Evolutionary conservation across 108 stramenopile species (phyloP), one percentile per base, ranked within the genome.

Genomic region (Cyclostephanos tholiformis): DNA sequence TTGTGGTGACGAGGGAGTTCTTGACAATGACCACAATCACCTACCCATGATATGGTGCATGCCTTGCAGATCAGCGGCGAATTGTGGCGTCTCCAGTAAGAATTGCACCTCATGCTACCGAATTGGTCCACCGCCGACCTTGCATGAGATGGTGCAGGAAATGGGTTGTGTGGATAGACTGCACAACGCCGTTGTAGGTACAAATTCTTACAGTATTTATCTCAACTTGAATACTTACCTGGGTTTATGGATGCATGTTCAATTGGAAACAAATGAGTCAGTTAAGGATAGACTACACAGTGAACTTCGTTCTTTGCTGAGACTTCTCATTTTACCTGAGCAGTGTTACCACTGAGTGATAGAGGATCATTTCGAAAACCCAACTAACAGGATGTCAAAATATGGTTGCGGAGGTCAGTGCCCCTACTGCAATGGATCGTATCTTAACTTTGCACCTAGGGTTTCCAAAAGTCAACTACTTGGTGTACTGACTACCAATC

Each of bases 61-160:
- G 69, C 20, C 55, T 11, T 69, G 69, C 23, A 69, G 55, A 22
- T 32, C 69, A 22, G 69, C 69, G n/a, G 69, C 69, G 22, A 41
- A 69, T 13, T 69, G 69, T 69, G 69, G 69, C 4, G 35, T 69
- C 23, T 58, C 30, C 25, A 38, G 35, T n/a, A n/a, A n/a, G n/a
- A n/a, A n/a, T n/a, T n/a, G n/a, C n/a, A n/a, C n/a, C n/a, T n/a
- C n/a, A n/a, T 56, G 22, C 5, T 51, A 27, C 13, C 20, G 67
- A 52, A 10, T 17, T 26, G 49, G 67, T 0, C 49, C 51, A 13
- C 26, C 46, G 2, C 26, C 49, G 22, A 57, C 2, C 13, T 41
- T 56, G 5, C 22, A 57, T n/a, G 69, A 56, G 14, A 23, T 69
- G 35, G 55, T 58, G 1, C 69, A 69, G 38, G 69, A 69, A 57